Evolutionary conservation across 257 asterid species (phyloP).

Genomic region (Forsythia suspensa): DNA sequence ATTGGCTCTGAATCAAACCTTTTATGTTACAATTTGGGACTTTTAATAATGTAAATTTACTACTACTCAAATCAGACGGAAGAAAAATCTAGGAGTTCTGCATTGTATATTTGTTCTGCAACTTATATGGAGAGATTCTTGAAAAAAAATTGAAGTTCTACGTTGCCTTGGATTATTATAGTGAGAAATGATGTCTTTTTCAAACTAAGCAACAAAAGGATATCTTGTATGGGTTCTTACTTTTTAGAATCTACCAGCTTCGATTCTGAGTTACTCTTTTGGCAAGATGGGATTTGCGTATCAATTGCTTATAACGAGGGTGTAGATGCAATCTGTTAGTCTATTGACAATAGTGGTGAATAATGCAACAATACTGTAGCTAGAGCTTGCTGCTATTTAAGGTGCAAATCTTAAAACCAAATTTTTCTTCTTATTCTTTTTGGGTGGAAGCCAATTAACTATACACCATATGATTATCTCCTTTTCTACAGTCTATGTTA

Average conservation of each 20-base stretch:
- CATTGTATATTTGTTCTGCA: neutral
- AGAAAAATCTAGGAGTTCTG: neutral
- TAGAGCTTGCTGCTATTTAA: conserved; percentile 70
- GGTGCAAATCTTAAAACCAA: conserved; percentile 38
- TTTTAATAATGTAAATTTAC: neutral
- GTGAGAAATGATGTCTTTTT: conserved; percentile 1
- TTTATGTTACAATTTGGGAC: neutral
- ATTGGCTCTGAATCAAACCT: neutral
- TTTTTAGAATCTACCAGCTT: conserved; percentile 12
- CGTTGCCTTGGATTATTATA: conserved; percentile 4
- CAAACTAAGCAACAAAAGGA: conserved; percentile 8
- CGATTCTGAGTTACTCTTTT: conserved; percentile 10
- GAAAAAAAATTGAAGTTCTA: neutral
- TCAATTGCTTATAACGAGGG: conserved; percentile 72
- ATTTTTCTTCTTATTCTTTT: neutral
- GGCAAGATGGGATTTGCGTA: conserved; percentile 93
- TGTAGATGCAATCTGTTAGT: conserved; percentile 65
- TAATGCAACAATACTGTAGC: conserved; percentile 60
- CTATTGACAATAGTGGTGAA: conserved; percentile 71
- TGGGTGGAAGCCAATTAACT: neutral
- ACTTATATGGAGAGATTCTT: neutral
- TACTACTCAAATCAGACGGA: neutral
- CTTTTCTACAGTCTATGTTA: too few species aligned
- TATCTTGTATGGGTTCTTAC: conserved; percentile 6
- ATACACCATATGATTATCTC: too few species aligned